phyloP scores from a whole-genome alignment of 176 grass and related monocot species.

The Tillandsia leiboldiana region DNA sequence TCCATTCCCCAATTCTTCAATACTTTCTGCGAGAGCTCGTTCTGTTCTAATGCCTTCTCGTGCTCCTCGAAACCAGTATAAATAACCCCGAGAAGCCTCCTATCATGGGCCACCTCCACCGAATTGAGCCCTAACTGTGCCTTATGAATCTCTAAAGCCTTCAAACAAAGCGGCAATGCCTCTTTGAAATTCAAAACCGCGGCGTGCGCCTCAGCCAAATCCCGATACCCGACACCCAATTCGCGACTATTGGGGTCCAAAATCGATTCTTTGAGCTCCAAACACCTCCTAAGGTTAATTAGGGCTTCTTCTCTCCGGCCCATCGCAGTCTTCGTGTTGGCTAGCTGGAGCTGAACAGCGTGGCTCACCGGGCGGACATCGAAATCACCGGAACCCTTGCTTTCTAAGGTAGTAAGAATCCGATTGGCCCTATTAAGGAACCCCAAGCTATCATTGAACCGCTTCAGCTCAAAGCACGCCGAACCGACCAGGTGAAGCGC shows the following conservation, averaged over 20 bases:
- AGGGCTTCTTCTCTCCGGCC: slow-evolving; percentile 83
- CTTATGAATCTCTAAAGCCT: slow-evolving; percentile 63
- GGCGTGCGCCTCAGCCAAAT: slow-evolving; percentile 62
- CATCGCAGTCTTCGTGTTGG: slow-evolving; percentile 78
- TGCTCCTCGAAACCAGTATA: slow-evolving; percentile 86
- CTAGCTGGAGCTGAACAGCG: slow-evolving; percentile 57
- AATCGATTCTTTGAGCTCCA: slow-evolving; percentile 82
- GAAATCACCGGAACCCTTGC: slow-evolving; percentile 25
- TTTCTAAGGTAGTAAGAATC: slow-evolving; percentile 24
- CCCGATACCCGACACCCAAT: slow-evolving; percentile 55
- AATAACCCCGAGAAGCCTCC: slow-evolving; percentile 83
- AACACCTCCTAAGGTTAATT: slow-evolving; percentile 51
- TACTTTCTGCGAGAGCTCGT: slow-evolving; percentile 68
- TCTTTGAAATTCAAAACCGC: slow-evolving; percentile 79
- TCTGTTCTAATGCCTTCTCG: slow-evolving; percentile 61
- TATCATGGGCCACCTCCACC: slow-evolving; percentile 67
- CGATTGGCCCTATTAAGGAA: slow-evolving; percentile 62
- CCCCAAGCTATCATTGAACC: slow-evolving; percentile 83
- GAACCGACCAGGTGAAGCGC: slow-evolving; percentile 78
- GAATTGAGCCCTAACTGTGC: slow-evolving; percentile 64
- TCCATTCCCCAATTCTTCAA: slow-evolving; percentile 68
- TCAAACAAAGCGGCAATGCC: slow-evolving; percentile 66
- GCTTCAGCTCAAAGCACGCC: slow-evolving; percentile 57
- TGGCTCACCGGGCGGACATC: slow-evolving; percentile 75
- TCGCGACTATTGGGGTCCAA: slow-evolving; percentile 62